Base-by-base conservation (phyloP, 2,329 filamentous ascomycete species). In the Beauveria asiatica region DNA sequence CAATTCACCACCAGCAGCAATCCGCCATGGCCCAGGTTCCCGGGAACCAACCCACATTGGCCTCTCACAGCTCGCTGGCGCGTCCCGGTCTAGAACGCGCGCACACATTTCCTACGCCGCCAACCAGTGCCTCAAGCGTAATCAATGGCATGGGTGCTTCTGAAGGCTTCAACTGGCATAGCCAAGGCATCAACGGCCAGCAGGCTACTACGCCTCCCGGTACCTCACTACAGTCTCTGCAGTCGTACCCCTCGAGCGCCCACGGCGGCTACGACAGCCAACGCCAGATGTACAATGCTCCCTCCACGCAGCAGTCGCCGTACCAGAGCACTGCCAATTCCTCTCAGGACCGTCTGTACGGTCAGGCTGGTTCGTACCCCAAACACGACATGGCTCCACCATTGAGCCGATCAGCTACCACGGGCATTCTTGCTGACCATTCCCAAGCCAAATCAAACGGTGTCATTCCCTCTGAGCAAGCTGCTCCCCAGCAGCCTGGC, bases 81-180 rank as follows among this genome's bases (percentile, higher is more conserved):
- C 86, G 93, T 48, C 92, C 92, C 8, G 80, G 84, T 7, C 76
- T 96, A 42, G 92, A 97, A 64, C 85, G 93, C 57, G 88, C 92
- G 17, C 89, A 96, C 72, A 96, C 92, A 2, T 97, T 97, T 74
- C 92, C 93, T 3, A 97, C 93, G 3, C 93, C 93, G 41, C 92
- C 93, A 1, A 90, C 92, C 0, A 97, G 90, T 72, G 89, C 92
- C n/a, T 94, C 92, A 0, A 90, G 91, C 73, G 84, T 95, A 50
- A 91, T 86, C 75, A 80, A 76, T 77, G 75, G 83, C 63, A 90
- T 96, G 81, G 85, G 86, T 50, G 83, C 83, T 65, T 86, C 88
- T 44, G 88, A 90, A 39, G 88, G 83, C 45, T 96, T 93, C 72
- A 88, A 92, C 70, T 97, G 92, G 90, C 80, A 76, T 39, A 78